Base-by-base conservation (phyloP, 2,329 filamentous ascomycete species). In the Colletotrichum gloeosporioides region DNA sequence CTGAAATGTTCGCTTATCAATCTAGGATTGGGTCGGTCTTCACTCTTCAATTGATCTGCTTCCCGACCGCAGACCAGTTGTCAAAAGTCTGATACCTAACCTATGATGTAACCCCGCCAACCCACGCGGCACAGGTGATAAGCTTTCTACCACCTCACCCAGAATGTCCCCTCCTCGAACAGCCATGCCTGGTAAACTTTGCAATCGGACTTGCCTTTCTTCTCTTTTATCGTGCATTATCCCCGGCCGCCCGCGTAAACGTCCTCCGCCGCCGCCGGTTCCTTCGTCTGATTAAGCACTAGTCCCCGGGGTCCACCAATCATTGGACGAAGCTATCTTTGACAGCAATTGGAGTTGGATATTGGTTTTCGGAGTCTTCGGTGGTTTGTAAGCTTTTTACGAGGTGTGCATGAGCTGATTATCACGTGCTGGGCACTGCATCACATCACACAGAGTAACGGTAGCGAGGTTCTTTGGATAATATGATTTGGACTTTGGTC, bases 1-100 rank as follows among this genome's bases (percentile, higher is more conserved):
- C n/a, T 4, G 10, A 53, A 3, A n/a, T 13, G 12, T 0, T n/a
- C 3, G 5, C 3, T 3, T 4, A 36, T 8, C 1, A 1, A 53
- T 13, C 10, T 4, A 12, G 39, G 39, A 49, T 2, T 49, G 18
- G 18, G 39, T 0, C 18, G 9, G 18, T 7, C 39, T 0, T 53
- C 44, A 13, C 0, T 22, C 0, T 13, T 25, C n/a, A 53, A 22
- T 53, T 7, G 8, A 22, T 3, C 44, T 53, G 44, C n/a, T 22
- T 53, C 12, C 44, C 44, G 10, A 53, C 44, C n/a, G 44, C 44
- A 53, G 22, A 53, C 12, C 22, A 3, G 13, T 4, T 13, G 16
- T 44, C 22, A 25, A 39, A 39, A 39, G 36, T 39, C 36, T 64
- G 22, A 44, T 7, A 27, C 25, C 62, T 8, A 25, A 22, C n/a